phyloP scores from a whole-genome alignment of 805 yeast species.

The Candida corydali region DNA sequence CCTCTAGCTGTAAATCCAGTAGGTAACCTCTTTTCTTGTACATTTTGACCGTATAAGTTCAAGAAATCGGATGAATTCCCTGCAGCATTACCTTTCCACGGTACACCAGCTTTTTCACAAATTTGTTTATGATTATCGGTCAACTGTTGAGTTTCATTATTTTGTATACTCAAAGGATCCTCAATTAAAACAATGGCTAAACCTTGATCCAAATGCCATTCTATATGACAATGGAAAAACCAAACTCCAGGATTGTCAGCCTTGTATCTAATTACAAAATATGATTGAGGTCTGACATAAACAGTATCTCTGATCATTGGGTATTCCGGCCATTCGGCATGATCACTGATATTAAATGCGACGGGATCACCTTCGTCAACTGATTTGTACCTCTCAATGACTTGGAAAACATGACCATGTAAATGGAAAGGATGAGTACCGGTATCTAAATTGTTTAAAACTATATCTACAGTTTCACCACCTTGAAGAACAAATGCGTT shows the following conservation, averaged over 20 bases:
- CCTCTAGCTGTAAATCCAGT: slow-evolving; percentile 95
- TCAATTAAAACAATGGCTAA: slow-evolving; percentile 68
- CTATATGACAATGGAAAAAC: slow-evolving; percentile 91
- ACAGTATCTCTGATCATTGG: slow-evolving; percentile 73
- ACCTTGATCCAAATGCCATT: slow-evolving; percentile 83
- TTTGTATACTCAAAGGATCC: slow-evolving; percentile 54
- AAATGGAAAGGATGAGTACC: slow-evolving; percentile 79
- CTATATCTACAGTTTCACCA: slow-evolving; percentile 68
- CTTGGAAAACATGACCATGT: slow-evolving; percentile 71
- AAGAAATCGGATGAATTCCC: slow-evolving; percentile 62
- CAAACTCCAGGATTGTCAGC: slow-evolving; percentile 92
- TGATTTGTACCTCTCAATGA: slow-evolving; percentile 50
- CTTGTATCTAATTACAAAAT: slow-evolving; percentile 65
- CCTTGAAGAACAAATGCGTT: slow-evolving; percentile 56
- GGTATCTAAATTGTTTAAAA: slow-evolving; percentile 74
- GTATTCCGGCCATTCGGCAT: slow-evolving; percentile 45
- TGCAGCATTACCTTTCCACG: slow-evolving; percentile 82
- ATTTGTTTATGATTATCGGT: slow-evolving; percentile 57
- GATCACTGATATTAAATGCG: slow-evolving; percentile 35
- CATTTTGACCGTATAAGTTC: slow-evolving; percentile 72
- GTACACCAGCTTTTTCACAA: slow-evolving; percentile 56
- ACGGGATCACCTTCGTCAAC: slow-evolving; percentile 53
- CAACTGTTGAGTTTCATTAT: slow-evolving; percentile 43
- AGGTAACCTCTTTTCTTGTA: slow-evolving; percentile 67
- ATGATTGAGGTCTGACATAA: slow-evolving; percentile 62